phyloP scores from a whole-genome alignment of 805 yeast genomes.

The Kurtzmaniella fragi region DNA sequence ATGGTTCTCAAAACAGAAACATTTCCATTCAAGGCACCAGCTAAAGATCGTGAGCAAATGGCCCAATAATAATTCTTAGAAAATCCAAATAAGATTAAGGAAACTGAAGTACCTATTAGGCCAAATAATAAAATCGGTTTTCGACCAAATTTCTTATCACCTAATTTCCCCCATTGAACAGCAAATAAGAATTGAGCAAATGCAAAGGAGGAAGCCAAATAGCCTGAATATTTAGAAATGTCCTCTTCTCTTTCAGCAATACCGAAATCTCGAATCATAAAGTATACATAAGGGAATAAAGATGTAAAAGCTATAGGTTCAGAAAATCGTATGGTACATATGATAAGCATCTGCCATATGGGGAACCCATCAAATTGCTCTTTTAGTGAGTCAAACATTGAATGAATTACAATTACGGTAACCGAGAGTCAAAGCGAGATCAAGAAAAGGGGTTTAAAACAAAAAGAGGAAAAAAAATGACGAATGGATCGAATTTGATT shows the following conservation, averaged over 20 bases:
- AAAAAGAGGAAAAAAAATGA: too few relatives aligned
- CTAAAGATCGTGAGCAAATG: conserved; percentile 19
- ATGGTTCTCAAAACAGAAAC: conserved; percentile 27
- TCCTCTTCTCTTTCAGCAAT: conserved; percentile 15
- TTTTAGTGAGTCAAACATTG: conserved; percentile 27
- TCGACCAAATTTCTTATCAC: conserved; percentile 23
- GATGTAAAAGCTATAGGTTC: conserved; percentile 65
- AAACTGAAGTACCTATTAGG: conserved; percentile 19
- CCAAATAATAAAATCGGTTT: conserved; percentile 23
- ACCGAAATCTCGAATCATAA: conserved; percentile 24
- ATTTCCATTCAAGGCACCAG: conserved; percentile 27
- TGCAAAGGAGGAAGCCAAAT: conserved; percentile 18
- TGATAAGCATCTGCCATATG: conserved; percentile 39
- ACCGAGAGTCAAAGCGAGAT: too few relatives aligned
- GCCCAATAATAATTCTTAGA: conserved; percentile 23
- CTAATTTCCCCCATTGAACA: conserved; percentile 25
- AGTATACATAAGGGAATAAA: conserved; percentile 58
- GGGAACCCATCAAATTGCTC: conserved; percentile 57
- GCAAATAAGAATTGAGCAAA: conserved; percentile 19
- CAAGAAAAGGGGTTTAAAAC: too few relatives aligned
- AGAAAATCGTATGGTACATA: conserved; percentile 44
- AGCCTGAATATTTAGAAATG: conserved; percentile 15
- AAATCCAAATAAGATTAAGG: conserved; percentile 25
- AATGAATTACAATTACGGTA: too few relatives aligned
- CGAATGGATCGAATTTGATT: too few relatives aligned